Evolutionary conservation across 257 asterid species (phyloP), one percentile per base, ranked within the genome.

Genomic region (Scutellaria minor): DNA sequence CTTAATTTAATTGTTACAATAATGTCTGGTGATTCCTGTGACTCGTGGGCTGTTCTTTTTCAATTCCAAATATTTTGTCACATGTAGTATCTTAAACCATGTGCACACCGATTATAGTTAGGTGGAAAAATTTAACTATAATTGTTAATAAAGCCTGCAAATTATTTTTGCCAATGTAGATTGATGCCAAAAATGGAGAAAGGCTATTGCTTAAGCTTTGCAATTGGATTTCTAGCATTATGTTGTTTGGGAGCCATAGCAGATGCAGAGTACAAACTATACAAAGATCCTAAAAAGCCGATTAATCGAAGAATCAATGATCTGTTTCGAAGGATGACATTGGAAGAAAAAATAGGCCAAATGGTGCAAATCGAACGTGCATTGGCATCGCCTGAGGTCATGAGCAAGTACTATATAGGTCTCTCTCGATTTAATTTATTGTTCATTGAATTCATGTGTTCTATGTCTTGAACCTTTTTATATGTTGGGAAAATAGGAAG

Each of bases 261-360:
- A 39, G 80, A 78, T 46, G 89, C 82, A 66, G 89, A 83, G 75
- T 84, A 87, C 87, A 76, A 60, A 78, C 46, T 75, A n/a, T 87
- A 84, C 71, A 80, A 80, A 73, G 93, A 87, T 76, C 85, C 88
- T 3, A 76, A 78, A 65, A 77, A 61, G 68, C 85, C 88, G 14
- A 41, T 87, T 0, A 80, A 80, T 45, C 64, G 22, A 4, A 80
- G 96, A 80, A 85, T 89, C 71, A 81, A 81, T 70, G 96, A 89
- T 71, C 70, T 90, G 5, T 48, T 90, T 75, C 52, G 58, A 51
- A 83, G 92, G 82, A 90, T 90, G 95, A 90, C 76, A 2, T 77
- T 90, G 13, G 83, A 80, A 27, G 96, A 90, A 74, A 90, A 90
- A 75, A 83, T 90, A 62, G 96, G 96, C 68, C 96, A 88, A 73